Percentiles rank a stretch among this genome's conserved stretches.
phyloP scores from a whole-genome alignment of 305 asterid species.

The Andrographis paniculata region DNA sequence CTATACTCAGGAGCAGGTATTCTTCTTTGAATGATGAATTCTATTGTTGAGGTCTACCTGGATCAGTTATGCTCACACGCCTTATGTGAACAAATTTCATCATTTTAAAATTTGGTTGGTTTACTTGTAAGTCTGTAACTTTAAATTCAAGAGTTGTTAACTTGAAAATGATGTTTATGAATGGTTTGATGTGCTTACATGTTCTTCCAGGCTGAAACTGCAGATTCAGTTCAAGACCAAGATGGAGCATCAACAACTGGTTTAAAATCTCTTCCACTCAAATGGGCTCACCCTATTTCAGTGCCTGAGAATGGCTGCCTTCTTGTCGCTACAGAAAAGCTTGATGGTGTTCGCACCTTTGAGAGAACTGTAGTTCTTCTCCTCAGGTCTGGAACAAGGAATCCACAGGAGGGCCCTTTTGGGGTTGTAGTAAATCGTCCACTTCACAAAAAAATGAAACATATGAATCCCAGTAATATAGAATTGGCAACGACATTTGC shows the following conservation, averaged over 20 bases:
- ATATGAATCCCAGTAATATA: conserved; percentile 69
- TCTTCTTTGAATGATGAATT: conserved; percentile 10
- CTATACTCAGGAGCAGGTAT: conserved; percentile 79
- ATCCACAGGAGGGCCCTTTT: conserved; percentile 88
- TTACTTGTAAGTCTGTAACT: not conserved
- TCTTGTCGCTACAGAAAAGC: conserved; percentile 86
- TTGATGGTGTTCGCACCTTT: conserved; percentile 76
- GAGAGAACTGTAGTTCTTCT: conserved; percentile 88
- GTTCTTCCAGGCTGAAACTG: conserved; percentile 41
- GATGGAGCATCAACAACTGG: conserved; percentile 29
- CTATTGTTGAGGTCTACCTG: not conserved
- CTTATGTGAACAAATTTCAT: too few species aligned
- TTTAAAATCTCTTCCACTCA: conserved; percentile 47
- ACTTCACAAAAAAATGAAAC: conserved; percentile 69
- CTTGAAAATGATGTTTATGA: conserved; percentile 1
- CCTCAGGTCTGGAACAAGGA: conserved; percentile 77
- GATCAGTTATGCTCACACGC: too few species aligned
- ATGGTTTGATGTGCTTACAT: conserved; percentile 11
- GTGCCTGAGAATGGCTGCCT: conserved; percentile 91
- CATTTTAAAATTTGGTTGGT: conserved; percentile 12
- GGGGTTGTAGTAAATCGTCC: conserved; percentile 87
- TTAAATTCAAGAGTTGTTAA: not conserved
- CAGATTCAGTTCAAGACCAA: conserved; percentile 33
- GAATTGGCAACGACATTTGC: conserved; percentile 75
- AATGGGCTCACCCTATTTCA: conserved; percentile 98